Evolutionary conservation across 2,329 filamentous ascomycete genomes (phyloP), one percentile per base, ranked within the genome.

Genomic region (Talaromyces piceae): DNA sequence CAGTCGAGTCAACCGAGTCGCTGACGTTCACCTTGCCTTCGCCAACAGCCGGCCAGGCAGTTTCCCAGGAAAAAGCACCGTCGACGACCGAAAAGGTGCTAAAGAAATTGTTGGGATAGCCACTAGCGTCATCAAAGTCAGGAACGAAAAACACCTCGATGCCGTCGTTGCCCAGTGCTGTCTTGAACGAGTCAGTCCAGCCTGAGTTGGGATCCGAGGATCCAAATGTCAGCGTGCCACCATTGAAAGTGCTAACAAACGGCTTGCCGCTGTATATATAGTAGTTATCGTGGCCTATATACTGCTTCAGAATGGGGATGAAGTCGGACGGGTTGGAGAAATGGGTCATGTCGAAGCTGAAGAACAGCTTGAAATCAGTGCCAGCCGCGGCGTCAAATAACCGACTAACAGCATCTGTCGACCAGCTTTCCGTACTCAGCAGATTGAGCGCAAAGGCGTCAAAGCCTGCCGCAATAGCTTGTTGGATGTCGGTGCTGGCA

Each of bases 61-160:
- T 53, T 47, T 70, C 67, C 69, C 68, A 71, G 49, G 65, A 67
- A 48, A 70, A 65, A 23, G 65, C 57, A 18, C 67, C 68, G 47
- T 69, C 66, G 2, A 67, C 60, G 39, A 57, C 59, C 8, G 53
- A 41, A 23, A 57, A 60, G n/a, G 33, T 47, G 43, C 50, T 44
- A 54, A 66, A 68, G 44, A 64, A 55, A 45, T 52, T 52, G 9
- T 50, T 47, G 26, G 48, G 54, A 9, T 63, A 58, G 1, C 54
- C 54, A 2, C 54, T 48, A 22, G 58, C 39, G 31, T 61, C 57
- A 50, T 60, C 59, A 52, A 67, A 67, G 11, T 63, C 61, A 2
- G 66, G 66, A 13, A 67, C 57, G 22, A 69, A 59, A 33, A 64
- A 60, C 2, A 62, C 55, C 28, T 59, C 55, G 47, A 63, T 59